A percentile compares a stretch with the other conserved stretches of the same genome.
Evolutionary conservation across 257 asterid genomes (phyloP).

Genomic region (Paraleonurus japonicus): DNA sequence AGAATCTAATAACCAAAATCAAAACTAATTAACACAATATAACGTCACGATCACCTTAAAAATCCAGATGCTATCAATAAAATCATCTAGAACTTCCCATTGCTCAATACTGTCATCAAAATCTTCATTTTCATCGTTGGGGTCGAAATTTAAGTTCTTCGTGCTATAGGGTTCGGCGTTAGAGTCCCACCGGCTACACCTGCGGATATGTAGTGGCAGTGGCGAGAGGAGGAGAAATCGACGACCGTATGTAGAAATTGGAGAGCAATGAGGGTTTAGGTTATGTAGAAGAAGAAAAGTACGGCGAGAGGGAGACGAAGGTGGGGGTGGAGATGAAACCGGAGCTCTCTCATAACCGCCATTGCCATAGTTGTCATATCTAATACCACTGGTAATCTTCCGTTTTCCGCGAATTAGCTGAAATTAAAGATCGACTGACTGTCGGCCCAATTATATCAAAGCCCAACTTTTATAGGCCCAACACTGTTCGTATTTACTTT

Average conservation of each 20-base stretch:
- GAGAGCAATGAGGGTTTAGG: constrained; percentile 7
- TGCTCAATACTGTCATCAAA: constrained; percentile 36
- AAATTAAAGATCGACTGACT: background rate
- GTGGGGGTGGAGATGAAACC: constrained; percentile 22
- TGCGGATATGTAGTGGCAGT: constrained; percentile 33
- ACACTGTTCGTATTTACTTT: background rate
- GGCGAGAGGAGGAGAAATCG: constrained; percentile 25
- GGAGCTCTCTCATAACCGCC: constrained; percentile 26
- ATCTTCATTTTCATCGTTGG: constrained; percentile 28
- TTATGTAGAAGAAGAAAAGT: constrained; percentile 16
- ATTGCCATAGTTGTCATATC: constrained; percentile 31
- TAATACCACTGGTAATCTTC: background rate
- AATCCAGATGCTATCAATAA: constrained; percentile 80
- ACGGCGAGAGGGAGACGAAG: background rate
- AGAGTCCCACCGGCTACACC: constrained; percentile 58
- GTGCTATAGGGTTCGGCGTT: constrained; percentile 52
- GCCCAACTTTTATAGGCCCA: constrained; percentile 12
- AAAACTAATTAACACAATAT: background rate
- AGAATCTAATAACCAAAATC: background rate
- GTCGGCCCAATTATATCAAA: background rate
- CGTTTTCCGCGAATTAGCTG: background rate
- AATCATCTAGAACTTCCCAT: constrained; percentile 61
- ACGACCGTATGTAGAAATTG: constrained; percentile 21
- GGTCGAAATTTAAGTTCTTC: constrained; percentile 27
- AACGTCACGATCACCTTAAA: constrained; percentile 49